phyloP scores from a whole-genome alignment of 495 filamentous ascomycete genomes.

The Aspergillus ellipticus region DNA sequence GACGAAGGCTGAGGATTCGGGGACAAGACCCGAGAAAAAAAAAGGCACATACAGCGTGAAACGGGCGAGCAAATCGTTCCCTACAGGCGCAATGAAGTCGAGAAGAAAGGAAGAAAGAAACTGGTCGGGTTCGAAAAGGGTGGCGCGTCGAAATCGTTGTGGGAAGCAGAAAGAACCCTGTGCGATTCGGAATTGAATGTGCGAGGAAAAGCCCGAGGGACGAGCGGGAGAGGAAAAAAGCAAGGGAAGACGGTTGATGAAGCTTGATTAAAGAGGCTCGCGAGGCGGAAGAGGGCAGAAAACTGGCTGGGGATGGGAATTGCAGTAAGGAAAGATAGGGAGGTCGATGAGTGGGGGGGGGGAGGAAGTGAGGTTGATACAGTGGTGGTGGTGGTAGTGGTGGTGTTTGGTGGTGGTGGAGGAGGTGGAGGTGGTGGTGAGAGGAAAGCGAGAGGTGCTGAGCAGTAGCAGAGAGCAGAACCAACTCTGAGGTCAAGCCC shows the following conservation, averaged over 20 bases:
- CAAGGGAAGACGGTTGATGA: slow-evolving; percentile 4
- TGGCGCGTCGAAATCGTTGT: slow-evolving; percentile 11
- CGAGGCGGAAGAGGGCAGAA: slow-evolving; percentile 3
- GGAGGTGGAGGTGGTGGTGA: not conserved
- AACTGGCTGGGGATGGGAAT: not conserved
- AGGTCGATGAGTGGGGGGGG: slow-evolving; percentile 21
- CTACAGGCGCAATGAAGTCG: slow-evolving; percentile 21
- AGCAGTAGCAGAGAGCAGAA: not conserved
- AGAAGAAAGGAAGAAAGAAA: slow-evolving; percentile 17
- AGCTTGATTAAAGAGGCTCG: not conserved
- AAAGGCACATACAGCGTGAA: slow-evolving; percentile 4
- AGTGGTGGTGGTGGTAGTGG: not conserved
- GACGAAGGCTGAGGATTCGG: slow-evolving; percentile 2
- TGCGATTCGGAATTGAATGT: slow-evolving; percentile 24
- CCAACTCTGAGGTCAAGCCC: not conserved
- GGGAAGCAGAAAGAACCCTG: slow-evolving; percentile 27
- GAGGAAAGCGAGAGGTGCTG: not conserved
- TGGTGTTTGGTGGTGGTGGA: not conserved
- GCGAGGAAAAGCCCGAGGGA: slow-evolving; percentile 13
- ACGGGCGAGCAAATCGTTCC: slow-evolving; percentile 17
- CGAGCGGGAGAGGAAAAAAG: not conserved
- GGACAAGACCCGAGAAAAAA: not conserved
- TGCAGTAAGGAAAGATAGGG: slow-evolving; percentile 5
- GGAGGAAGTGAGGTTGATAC: not conserved
- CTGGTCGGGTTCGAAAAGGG: not conserved